Base-by-base conservation (phyloP, 495 filamentous ascomycete genomes). In the Talaromyces thailandensis region DNA sequence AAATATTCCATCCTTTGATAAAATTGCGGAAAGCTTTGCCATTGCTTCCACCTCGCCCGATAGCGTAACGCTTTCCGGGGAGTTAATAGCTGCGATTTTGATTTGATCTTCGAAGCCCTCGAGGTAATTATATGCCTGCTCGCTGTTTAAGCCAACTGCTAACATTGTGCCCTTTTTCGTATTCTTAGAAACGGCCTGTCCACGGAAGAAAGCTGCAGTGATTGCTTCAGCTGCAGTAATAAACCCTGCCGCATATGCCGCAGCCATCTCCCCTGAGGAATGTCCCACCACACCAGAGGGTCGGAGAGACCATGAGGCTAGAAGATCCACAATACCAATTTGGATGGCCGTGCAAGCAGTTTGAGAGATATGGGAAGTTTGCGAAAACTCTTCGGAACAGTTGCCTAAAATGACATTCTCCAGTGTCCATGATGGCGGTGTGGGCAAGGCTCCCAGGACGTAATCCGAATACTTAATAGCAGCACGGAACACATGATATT, bases 11-110 rank as follows among this genome's bases (percentile, higher is more conserved):
- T 67, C 59, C 6, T 51, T 50, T 16, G 25, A 16, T 3, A 61
- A 11, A n/a, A 65, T 45, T 18, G 11, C 21, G 16, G 69, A 6
- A 18, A 72, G 26, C 16, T 69, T 68, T 18, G 72, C 67, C n/a
- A 83, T 73, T 9, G 77, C 79, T 2, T 68, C 62, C 56, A 23
- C 45, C 32, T 73, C 68, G 0, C 75, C 75, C 0, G 70, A 73
- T 0, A 77, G 66, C 6, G 83, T 85, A 21, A 77, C 66, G 45
- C 75, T 84, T 4, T 67, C 69, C 1, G 81, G 81, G 61, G 79
- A 82, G 66, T 86, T 86, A 64, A 80, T 57, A 63, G 79, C 83
- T 31, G 76, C 81, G 32, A 84, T 73, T 45, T 71, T 53, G 66
- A 75, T 55, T 23, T 62, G 24, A 32, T 60, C 65, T 9, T 58